phyloP scores from a whole-genome alignment of 805 yeast genomes.

The Cyberlindnera saturnus region DNA sequence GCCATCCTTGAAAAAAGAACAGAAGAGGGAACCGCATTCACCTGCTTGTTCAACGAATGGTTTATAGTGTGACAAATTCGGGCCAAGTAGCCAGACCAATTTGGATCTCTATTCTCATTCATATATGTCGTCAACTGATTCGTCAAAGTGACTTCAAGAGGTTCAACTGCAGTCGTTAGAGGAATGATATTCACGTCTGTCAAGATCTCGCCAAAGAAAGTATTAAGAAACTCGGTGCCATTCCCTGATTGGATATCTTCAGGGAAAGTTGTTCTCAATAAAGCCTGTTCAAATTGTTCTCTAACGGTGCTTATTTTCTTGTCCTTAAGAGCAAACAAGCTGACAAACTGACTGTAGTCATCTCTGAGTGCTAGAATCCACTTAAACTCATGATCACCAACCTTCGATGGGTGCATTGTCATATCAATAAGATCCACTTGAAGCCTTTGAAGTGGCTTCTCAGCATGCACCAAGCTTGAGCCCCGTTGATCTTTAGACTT shows the following conservation, averaged over 20 bases:
- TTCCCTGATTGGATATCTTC: neutral
- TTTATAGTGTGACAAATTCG: neutral
- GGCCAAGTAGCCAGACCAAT: neutral
- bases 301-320: neutral
- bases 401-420: neutral
- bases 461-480: neutral
- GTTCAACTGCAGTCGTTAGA: too few relatives aligned
- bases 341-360: neutral
- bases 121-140: neutral
- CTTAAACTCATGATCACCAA: neutral
- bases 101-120: neutral
- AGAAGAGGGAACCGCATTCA: neutral
- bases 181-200: too few relatives aligned
- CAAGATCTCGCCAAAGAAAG: neutral
- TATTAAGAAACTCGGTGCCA: neutral
- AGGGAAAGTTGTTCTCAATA: neutral
- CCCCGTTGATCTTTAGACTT: neutral
- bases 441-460: neutral
- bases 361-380: neutral
- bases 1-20: neutral
- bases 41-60: neutral
- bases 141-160: too few relatives aligned
- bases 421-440: neutral
- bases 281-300: neutral
- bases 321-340: neutral